Evolutionary conservation across 495 filamentous ascomycete genomes (phyloP), one percentile per base, ranked within the genome.

Genomic region (Podospora sp.): DNA sequence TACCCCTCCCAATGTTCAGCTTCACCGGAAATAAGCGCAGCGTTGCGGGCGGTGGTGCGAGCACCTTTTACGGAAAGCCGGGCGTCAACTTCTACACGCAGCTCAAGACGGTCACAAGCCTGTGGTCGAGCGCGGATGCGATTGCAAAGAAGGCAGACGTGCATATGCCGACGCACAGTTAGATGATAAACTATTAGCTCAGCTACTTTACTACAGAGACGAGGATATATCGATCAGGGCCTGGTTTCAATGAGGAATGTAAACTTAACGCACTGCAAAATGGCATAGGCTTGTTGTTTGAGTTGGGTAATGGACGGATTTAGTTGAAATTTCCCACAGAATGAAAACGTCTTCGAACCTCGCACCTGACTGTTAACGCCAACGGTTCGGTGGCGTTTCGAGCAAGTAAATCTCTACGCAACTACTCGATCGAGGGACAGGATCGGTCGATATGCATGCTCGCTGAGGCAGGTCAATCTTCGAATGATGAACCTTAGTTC

Each of bases 1-100:
- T 97, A 5, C 94, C 95, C 18, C 83, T 96, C 49, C 92, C 94
- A 72, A 96, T 97, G 91, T 99, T 97, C 81, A 91, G 87, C 61
- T 99, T 99, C 81, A 99, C 95, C 21, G 95, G 95, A 62, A 99
- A 98, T 80, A 99, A 99, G 89, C 93, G 90, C 84, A 94, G 90
- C 75, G 85, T 99, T 57, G 95, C 95, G 0, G 95, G 95, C 49
- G 93, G 94, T 24, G 94, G 95, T 64, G 93, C 91, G 49, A 97
- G 89, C 80, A 94, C 92, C 11, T 99, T 99, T 75, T 99, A 99
- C 73, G 95, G 95, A 61, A 91, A 92, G 78, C 90, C 92, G 18
- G 95, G 94, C 4, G 71, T 99, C 71, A 88, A 90, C 65, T 99
- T 99, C 77, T 99, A 96, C 75, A 99, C 95, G 16, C 95, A 98